These are phyloP conservation scores for Brasilioporus rufonigricans DNA, from an alignment of 768 basidiomycete species.

Conservation along the genomic window DNA sequence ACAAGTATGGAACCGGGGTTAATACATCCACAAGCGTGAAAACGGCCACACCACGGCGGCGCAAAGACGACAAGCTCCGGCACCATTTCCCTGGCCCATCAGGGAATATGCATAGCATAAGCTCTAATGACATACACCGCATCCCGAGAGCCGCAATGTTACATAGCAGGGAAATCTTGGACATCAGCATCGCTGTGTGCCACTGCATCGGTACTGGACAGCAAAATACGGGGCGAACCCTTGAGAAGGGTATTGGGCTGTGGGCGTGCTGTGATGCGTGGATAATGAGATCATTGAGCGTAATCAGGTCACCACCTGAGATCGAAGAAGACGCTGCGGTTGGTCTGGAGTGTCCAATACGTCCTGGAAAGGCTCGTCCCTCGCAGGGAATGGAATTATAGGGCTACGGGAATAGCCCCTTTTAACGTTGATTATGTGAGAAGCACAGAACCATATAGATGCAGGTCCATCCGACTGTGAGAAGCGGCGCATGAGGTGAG, in stretches of 20 bases:
- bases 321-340: slow-evolving; percentile 26
- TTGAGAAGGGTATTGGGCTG: slow-evolving; percentile 20
- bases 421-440: slow-evolving; percentile 15
- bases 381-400: slow-evolving; percentile 21
- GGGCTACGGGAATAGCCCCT: slow-evolving; percentile 16
- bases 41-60: slow-evolving; percentile 5
- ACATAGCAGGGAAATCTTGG: slow-evolving; percentile 3
- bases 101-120: slow-evolving; percentile 14
- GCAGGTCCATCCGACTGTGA: slow-evolving; percentile 15
- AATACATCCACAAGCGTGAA: slow-evolving; percentile 9
- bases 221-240: neutral
- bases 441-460: slow-evolving; percentile 11
- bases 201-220: slow-evolving; percentile 6
- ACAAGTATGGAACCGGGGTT: slow-evolving; percentile 6
- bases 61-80: slow-evolving; percentile 2
- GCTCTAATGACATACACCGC: slow-evolving; percentile 4
- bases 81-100: slow-evolving; percentile 2
- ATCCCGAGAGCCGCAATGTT: neutral
- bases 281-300: slow-evolving; percentile 17
- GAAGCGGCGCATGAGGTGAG: slow-evolving; percentile 20
- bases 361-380: slow-evolving; percentile 14
- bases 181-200: neutral
- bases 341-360: slow-evolving; percentile 15
- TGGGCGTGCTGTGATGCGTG: slow-evolving; percentile 20
- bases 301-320: slow-evolving; percentile 16